A percentile compares a stretch with the other conserved stretches of the same genome.
Evolutionary conservation across 495 filamentous ascomycete genomes (phyloP).

Genomic region (Podospora sp.): DNA sequence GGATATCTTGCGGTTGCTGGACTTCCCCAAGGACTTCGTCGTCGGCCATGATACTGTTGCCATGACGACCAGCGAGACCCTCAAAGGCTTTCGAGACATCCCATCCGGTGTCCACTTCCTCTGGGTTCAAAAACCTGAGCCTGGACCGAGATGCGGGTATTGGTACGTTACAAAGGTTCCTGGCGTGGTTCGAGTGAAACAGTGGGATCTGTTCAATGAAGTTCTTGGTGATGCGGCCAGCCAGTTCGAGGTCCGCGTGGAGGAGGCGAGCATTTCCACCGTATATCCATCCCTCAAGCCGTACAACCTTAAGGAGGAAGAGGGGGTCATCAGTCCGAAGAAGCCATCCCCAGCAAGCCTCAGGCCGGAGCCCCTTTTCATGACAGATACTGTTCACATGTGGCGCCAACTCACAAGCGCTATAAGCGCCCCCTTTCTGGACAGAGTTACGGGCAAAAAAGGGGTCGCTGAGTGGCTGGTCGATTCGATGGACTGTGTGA

Average conservation of each 20-base stretch:
- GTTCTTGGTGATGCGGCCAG: constrained; percentile 44
- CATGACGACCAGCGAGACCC: constrained; percentile 45
- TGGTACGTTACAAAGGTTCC: constrained; percentile 55
- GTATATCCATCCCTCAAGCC: constrained; percentile 42
- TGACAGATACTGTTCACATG: constrained; percentile 26
- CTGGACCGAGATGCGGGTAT: constrained; percentile 56
- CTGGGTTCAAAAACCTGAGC: constrained; percentile 56
- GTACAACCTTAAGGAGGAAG: constrained; percentile 33
- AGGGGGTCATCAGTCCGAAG: not conserved
- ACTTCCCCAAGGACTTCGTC: constrained; percentile 44
- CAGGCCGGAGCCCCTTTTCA: constrained; percentile 12
- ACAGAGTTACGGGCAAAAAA: constrained; percentile 49
- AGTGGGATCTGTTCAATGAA: constrained; percentile 62
- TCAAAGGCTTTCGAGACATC: constrained; percentile 59
- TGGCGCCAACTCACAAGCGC: constrained; percentile 53
- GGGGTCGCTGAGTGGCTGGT: constrained; percentile 53
- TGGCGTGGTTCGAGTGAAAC: constrained; percentile 54
- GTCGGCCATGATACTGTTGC: constrained; percentile 51
- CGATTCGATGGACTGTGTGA: constrained; percentile 46
- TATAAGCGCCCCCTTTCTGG: constrained; percentile 51
- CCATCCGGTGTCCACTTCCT: constrained; percentile 61
- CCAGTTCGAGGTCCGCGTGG: constrained; percentile 39
- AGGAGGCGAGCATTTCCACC: constrained; percentile 38
- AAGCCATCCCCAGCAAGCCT: not conserved
- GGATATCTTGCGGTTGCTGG: constrained; percentile 48